These are phyloP conservation scores for Komagataella pastoris DNA, from an alignment of 805 yeast genomes.

Conservation along the genomic window DNA sequence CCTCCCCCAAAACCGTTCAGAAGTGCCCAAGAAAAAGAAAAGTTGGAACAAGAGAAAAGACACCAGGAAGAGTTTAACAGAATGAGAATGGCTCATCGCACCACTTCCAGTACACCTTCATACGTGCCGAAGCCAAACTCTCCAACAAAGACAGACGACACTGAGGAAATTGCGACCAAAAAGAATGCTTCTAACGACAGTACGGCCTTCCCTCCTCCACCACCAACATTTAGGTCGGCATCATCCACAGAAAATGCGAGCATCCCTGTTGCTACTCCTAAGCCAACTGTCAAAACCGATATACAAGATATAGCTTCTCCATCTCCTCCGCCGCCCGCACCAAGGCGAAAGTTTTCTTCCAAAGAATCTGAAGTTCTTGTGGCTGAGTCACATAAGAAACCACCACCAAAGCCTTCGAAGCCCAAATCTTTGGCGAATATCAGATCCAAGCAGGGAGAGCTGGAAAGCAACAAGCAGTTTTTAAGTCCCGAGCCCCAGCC, in stretches of 20 bases:
- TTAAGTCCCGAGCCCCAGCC: background rate
- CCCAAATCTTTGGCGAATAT: slow-evolving; percentile 5
- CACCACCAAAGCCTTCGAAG: slow-evolving; percentile 8
- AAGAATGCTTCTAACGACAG: background rate
- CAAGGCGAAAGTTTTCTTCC: background rate
- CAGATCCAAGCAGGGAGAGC: background rate
- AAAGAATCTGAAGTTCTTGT: background rate
- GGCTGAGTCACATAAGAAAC: background rate
- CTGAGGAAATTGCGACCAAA: background rate
- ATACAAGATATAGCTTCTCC: background rate
- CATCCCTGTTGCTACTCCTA: background rate
- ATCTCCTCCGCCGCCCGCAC: background rate
- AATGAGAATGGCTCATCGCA: background rate
- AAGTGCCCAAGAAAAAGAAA: background rate
- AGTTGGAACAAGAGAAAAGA: background rate
- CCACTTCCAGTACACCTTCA: background rate
- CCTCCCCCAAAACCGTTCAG: slow-evolving; percentile 29
- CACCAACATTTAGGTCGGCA: background rate
- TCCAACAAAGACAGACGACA: background rate
- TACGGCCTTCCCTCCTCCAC: background rate
- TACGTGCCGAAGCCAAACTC: background rate
- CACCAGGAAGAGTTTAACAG: background rate
- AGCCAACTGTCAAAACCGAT: background rate
- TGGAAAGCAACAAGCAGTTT: background rate
- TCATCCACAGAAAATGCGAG: background rate